phyloP scores from a whole-genome alignment of 352 stramenopile species.

The Hyaloperonospora brassicae region DNA sequence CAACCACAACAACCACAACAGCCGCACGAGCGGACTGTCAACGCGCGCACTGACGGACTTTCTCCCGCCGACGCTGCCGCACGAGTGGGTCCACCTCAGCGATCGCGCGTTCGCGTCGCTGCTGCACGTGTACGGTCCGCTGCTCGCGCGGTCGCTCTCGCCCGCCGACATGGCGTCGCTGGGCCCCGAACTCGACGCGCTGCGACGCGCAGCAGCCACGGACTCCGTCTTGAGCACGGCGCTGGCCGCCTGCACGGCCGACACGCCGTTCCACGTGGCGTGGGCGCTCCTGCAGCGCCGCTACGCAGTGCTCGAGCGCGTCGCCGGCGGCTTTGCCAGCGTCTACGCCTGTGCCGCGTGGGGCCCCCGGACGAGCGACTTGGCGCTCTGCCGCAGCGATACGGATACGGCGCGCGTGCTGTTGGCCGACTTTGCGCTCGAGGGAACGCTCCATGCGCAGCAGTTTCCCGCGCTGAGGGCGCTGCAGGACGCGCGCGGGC shows the following conservation, averaged over 20 bases:
- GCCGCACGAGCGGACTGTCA: neutral
- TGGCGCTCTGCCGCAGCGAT: slow-evolving; percentile 19
- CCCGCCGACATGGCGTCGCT: slow-evolving; percentile 29
- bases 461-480: slow-evolving; percentile 31
- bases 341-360: slow-evolving; percentile 16
- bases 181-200: slow-evolving; percentile 27
- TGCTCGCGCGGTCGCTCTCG: slow-evolving; percentile 23
- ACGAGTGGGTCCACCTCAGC: slow-evolving; percentile 38
- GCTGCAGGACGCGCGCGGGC: slow-evolving; percentile 10
- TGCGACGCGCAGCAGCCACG: slow-evolving; percentile 17
- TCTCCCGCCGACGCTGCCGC: slow-evolving; percentile 39
- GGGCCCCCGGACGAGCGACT: slow-evolving; percentile 9
- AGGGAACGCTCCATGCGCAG: slow-evolving; percentile 40
- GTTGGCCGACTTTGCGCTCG: slow-evolving; percentile 28
- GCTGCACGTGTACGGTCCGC: slow-evolving; percentile 25
- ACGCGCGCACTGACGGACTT: slow-evolving; percentile 11
- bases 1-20: no score
- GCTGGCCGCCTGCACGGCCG: slow-evolving; percentile 17
- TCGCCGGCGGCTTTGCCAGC: slow-evolving; percentile 51
- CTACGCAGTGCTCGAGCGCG: slow-evolving; percentile 45
- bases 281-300: slow-evolving; percentile 32
- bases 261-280: slow-evolving; percentile 33
- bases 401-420: slow-evolving; percentile 23
- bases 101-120: slow-evolving; percentile 42
- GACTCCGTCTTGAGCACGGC: slow-evolving; percentile 19